Percentiles rank a stretch among this genome's conserved stretches.
Conservation (phyloP, 2,329 filamentous ascomycete genomes). For the Cordyceps cicadae region DNA sequence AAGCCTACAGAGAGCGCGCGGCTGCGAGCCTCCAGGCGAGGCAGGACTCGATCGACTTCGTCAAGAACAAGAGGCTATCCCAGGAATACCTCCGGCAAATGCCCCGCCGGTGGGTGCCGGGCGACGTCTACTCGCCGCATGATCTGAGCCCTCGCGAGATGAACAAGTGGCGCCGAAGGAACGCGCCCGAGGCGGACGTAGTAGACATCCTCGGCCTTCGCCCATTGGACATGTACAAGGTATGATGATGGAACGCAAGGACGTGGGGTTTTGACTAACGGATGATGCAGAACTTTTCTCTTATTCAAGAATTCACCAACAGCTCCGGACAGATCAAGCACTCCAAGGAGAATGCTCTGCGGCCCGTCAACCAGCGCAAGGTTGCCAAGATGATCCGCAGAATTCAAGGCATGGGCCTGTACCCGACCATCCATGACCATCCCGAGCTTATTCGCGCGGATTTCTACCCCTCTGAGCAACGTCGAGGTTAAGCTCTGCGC, state of each 20-base stretch:
- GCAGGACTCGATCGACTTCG: conserved; percentile 28
- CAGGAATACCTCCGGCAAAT: conserved; percentile 54
- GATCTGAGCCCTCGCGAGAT: conserved; percentile 74
- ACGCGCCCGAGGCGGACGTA: conserved; percentile 56
- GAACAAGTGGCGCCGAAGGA: conserved; percentile 64
- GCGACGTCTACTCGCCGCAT: conserved; percentile 86
- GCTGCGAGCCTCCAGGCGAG: conserved; percentile 19
- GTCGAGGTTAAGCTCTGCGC: background rate
- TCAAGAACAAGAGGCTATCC: conserved; percentile 32
- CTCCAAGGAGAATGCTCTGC: conserved; percentile 65
- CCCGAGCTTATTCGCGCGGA: conserved; percentile 61
- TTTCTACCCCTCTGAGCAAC: conserved; percentile 19
- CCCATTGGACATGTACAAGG: conserved; percentile 81
- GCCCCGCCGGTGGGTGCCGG: conserved; percentile 62
- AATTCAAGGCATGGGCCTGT: conserved; percentile 79
- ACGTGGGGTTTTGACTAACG: background rate
- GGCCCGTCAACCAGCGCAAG: conserved; percentile 84
- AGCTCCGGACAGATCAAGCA: conserved; percentile 78
- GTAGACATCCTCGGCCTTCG: conserved; percentile 74
- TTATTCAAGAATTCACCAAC: conserved; percentile 84
- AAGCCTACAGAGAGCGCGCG: conserved; percentile 18
- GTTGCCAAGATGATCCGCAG: conserved; percentile 88
- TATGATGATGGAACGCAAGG: conserved; percentile 29
- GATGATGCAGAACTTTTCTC: conserved; percentile 70
- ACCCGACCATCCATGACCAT: conserved; percentile 85